Percentiles rank a stretch among this genome's conserved stretches.
These are phyloP conservation scores for Croton setiger DNA, from an alignment of 441 rosid species.

Conservation along the genomic window DNA sequence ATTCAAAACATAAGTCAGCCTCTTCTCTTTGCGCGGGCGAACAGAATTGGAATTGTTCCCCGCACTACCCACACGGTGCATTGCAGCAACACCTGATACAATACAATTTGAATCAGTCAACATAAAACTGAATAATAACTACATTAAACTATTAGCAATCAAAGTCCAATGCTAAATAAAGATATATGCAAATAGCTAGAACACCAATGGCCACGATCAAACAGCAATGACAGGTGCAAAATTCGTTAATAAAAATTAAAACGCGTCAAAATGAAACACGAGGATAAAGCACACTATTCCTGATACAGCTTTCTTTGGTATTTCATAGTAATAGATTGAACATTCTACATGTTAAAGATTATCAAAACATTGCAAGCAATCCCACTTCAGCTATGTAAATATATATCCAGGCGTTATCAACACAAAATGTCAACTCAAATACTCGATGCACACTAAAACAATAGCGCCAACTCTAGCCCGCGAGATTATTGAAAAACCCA, in stretches of 20 bases:
- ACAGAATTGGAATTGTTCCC: slow-evolving; percentile 86
- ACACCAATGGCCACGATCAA: neutral
- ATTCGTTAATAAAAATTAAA: neutral
- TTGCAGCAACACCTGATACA: slow-evolving; percentile 36
- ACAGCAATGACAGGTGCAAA: neutral
- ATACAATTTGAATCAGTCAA: slow-evolving; percentile 3
- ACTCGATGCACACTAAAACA: neutral
- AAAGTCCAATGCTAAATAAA: no score
- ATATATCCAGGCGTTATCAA: neutral
- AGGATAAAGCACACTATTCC: neutral
- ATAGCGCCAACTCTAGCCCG: neutral
- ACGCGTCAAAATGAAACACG: neutral
- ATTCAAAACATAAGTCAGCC: slow-evolving; percentile 85
- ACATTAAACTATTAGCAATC: no score
- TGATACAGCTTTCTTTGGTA: neutral
- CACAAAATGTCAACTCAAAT: neutral
- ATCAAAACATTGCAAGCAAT: neutral
- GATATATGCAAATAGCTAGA: neutral
- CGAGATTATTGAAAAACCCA: no score
- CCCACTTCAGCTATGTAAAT: neutral
- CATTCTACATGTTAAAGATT: neutral
- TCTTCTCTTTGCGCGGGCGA: slow-evolving; percentile 97
- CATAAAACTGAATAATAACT: neutral
- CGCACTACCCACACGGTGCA: slow-evolving; percentile 99
- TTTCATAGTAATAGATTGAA: neutral